Evolutionary conservation across 2,329 filamentous ascomycete species (phyloP), one percentile per base, ranked within the genome.

Genomic region (Scedosporium dehoogii): DNA sequence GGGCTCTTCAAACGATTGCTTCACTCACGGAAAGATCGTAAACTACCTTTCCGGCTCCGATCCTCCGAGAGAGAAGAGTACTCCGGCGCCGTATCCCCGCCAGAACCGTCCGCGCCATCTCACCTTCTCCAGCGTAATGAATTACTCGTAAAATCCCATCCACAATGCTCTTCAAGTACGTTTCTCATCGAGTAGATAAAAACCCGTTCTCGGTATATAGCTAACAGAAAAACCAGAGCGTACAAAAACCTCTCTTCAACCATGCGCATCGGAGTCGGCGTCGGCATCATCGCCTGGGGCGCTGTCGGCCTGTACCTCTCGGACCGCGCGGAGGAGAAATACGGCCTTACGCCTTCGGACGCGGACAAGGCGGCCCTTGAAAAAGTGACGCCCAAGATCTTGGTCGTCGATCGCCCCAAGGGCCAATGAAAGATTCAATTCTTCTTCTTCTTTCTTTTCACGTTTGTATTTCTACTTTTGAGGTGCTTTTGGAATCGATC

Each of bases 201-300:
- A n/a, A n/a, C 21, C 25, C 9, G 29, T 33, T n/a, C 23, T 14
- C 16, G 55, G 10, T n/a, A 42, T 14, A 14, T 29, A 25, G 21
- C 58, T 48, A 48, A 59, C 23, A n/a, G 10, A 14, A 25, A 25
- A 41, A 60, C 27, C 60, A 89, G 86, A 69, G 79, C 85, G 60
- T 96, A 92, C 78, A 86, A 82, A 70, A 85, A 83, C 68, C 85
- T 96, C 61, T 77, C 87, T 3, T 83, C 88, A 18, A 86, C 83
- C 67, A 88, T 89, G 25, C 88, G 89, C 63, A 75, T 90, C 51
- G 75, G 87, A 58, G 80, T 96, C 65, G 92, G 92, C 67, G 72
- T 85, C 58, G 88, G 86, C 68, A 75, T 96, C 67, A 85, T 96
- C 70, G 84, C 84, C 41, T 96, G 91, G 84, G 91, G 90, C 14